These are phyloP conservation scores for Kurtzmaniella quercitrusa DNA, from an alignment of 1,139 yeast genomes.

Conservation along the genomic window DNA sequence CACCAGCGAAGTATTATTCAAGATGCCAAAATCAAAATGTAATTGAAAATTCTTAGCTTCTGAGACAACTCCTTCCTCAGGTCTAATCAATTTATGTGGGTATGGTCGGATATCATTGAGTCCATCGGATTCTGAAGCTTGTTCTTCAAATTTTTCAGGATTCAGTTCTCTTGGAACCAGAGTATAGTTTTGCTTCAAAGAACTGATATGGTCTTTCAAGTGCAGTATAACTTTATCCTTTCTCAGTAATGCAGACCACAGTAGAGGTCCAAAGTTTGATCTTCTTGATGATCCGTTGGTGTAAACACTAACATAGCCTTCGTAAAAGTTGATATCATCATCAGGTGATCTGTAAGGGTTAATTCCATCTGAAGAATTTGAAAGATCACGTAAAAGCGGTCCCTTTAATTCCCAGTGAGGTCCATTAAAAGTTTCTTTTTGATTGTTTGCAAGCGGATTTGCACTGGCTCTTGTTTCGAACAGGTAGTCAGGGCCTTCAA, in stretches of 20 bases:
- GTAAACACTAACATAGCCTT: slow-evolving; percentile 25
- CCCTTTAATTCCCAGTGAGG: neutral
- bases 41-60: slow-evolving; percentile 23
- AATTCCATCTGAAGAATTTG: slow-evolving; percentile 4
- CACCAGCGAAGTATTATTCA: slow-evolving; percentile 18
- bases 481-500: neutral
- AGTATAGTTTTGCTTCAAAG: slow-evolving; percentile 2
- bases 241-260: slow-evolving; percentile 36
- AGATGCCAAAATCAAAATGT: slow-evolving; percentile 12
- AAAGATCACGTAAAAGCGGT: neutral
- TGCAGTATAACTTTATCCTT: slow-evolving; percentile 30
- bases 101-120: slow-evolving; percentile 14
- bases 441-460: neutral
- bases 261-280: slow-evolving; percentile 34
- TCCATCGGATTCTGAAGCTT: slow-evolving; percentile 13
- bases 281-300: slow-evolving; percentile 21
- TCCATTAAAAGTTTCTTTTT: neutral
- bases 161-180: neutral
- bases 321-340: slow-evolving; percentile 29
- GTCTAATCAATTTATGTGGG: neutral
- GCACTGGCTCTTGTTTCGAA: too few species aligned
- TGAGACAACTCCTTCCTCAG: slow-evolving; percentile 17
- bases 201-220: slow-evolving; percentile 17
- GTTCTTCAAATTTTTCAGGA: slow-evolving; percentile 2
- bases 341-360: slow-evolving; percentile 10